Evolutionary conservation across 1,284 basidiomycete genomes (phyloP), one percentile per base, ranked within the genome.

Genomic region (Amylostereum areolatum): DNA sequence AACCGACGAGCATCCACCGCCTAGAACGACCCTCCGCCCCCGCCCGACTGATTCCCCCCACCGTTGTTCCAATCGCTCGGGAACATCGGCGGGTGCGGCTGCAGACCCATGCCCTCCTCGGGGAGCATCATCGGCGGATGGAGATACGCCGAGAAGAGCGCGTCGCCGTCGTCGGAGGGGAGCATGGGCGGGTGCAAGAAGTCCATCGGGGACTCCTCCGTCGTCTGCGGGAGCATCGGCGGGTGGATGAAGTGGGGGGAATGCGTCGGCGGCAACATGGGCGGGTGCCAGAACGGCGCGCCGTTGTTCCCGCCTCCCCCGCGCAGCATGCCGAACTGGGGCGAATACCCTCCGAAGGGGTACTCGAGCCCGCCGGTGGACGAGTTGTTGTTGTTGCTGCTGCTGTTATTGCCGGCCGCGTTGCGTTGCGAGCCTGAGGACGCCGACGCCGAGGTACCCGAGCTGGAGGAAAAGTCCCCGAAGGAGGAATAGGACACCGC

Each of bases 231-330:
- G 52, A 83, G 71, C 74, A 84, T 83, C 4, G 83, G 81, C 2
- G 85, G 83, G 62, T 87, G 85, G 83, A 84, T n/a, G n/a, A n/a
- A n/a, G n/a, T n/a, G n/a, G n/a, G n/a, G n/a, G 88, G 59, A 83
- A 81, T 7, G 79, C 39, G 50, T 55, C 82, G 1, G 42, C 51
- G 8, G 46, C 51, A 7, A 39, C 37, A 8, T 30, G 34, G 30
- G 70, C 25, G 68, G 73, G 54, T 80, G 78, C 31, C 78, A 64
- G 55, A 72, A 78, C 55, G 78, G 75, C 71, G 77, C 74, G 37
- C 69, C 68, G 4, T 31, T 32, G 50, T 51, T 81, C 0, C 72
- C 69, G 1, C 73, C 73, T 4, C 68, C 65, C 53, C 75, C 72
- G 8, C 79, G 72, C 29, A 81, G 67, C 5, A 75, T 70, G 25